Evolutionary conservation across 805 yeast species (phyloP), one percentile per base, ranked within the genome.

Genomic region (Metschnikowia amazonensis): DNA sequence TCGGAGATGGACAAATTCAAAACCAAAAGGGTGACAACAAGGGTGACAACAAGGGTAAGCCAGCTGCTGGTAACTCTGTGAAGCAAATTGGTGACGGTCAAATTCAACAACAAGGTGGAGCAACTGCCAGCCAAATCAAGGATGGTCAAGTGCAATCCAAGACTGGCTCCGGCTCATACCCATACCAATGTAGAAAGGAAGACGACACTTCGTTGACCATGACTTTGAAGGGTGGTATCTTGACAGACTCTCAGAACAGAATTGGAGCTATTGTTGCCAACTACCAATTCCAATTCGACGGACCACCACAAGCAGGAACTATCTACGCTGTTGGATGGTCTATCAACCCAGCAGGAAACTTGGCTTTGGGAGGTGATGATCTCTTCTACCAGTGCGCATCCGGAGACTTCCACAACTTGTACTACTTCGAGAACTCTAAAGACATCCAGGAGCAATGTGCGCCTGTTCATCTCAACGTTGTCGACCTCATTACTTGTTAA

Each of bases 241-340:
- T 85, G 58, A 75, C 69, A 10, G 92, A 84, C 59, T 61, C 75
- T 29, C 54, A 69, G 50, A 85, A 85, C 38, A 80, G 92, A 76
- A 67, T 84, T 54, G 90, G 90, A 56, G 78, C 89, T 42, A 82
- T 84, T 67, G 92, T 84, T 57, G 82, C 89, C 44, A 84, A 84
- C 81, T 76, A 85, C 73, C 92, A 84, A 72, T 81, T 82, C 77
- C 88, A 82, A 69, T 82, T 81, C 61, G 87, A 83, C 62, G 87
- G 87, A 62, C 86, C 86, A 47, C 89, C 90, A 60, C 92, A 84
- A 74, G 87, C 61, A 34, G 65, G 65, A 21, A 39, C 64, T 47
- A 60, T 60, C 44, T 61, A 57, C 55, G 64, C 65, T 41, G 63
- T 58, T 28, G 65, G 65, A 31, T 61, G 65, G 65, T 72, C 80